These are phyloP conservation scores for Penicillium manginii DNA, from an alignment of 495 filamentous ascomycete species.

Conservation along the genomic window DNA sequence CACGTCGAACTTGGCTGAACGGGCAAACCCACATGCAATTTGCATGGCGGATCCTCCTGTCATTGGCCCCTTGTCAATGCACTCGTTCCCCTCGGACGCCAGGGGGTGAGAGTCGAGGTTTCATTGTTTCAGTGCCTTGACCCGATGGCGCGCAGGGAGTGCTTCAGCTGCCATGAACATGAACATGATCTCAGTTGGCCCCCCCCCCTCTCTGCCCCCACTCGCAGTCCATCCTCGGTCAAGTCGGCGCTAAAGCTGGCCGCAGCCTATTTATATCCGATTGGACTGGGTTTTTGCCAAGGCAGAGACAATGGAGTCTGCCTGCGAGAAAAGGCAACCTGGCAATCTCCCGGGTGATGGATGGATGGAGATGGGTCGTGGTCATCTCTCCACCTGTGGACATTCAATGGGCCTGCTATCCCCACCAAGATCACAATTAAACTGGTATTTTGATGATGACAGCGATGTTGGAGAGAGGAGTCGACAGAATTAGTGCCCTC, in stretches of 20 bases:
- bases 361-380: neutral
- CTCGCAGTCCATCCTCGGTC: constrained; percentile 7
- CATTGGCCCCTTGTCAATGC: constrained; percentile 19
- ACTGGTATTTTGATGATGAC: neutral
- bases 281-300: constrained; percentile 22
- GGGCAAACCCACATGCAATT: constrained; percentile 22
- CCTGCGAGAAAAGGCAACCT: constrained; percentile 11
- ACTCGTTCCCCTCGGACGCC: constrained; percentile 21
- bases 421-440: constrained; percentile 1
- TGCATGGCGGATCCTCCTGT: constrained; percentile 13
- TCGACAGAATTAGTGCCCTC: neutral
- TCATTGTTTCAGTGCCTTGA: constrained; percentile 12
- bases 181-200: neutral
- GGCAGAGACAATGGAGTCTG: constrained; percentile 12
- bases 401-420: neutral
- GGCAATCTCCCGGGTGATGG: constrained; percentile 23
- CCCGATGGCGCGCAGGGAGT: constrained; percentile 6
- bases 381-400: constrained; percentile 4
- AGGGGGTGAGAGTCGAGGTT: constrained; percentile 17
- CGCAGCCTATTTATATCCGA: constrained; percentile 32
- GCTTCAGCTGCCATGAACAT: constrained; percentile 10
- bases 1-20: constrained; percentile 16
- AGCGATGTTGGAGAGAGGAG: neutral
- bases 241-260: constrained; percentile 22
- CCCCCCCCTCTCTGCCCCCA: neutral